Conservation (phyloP, 2,329 filamentous ascomycete species). For the Endoconidiophora laricicola region DNA sequence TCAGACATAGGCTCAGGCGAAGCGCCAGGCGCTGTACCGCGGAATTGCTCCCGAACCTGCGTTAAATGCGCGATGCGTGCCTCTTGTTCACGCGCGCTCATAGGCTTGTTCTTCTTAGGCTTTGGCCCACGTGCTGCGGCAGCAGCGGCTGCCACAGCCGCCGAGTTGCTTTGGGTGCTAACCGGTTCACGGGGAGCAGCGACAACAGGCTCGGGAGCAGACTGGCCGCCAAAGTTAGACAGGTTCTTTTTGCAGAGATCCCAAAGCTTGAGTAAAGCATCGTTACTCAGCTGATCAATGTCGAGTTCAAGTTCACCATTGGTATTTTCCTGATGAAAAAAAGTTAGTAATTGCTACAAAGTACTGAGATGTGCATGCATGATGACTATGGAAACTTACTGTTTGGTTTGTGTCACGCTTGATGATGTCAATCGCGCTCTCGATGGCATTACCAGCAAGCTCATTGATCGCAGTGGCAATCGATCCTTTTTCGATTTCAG, state of each 20-base stretch:
- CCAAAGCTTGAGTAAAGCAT: slow-evolving; percentile 37
- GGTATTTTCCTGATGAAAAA: slow-evolving; percentile 33
- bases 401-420: slow-evolving; percentile 65
- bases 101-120: slow-evolving; percentile 59
- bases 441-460: slow-evolving; percentile 61
- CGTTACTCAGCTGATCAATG: slow-evolving; percentile 38
- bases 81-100: slow-evolving; percentile 55
- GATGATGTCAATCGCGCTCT: slow-evolving; percentile 74
- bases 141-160: slow-evolving; percentile 18
- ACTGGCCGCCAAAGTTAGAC: slow-evolving; percentile 21
- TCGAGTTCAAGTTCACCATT: slow-evolving; percentile 43
- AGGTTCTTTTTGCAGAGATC: slow-evolving; percentile 28
- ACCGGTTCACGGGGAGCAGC: slow-evolving; percentile 16
- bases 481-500: slow-evolving; percentile 73
- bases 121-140: slow-evolving; percentile 26
- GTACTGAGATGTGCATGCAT: background rate
- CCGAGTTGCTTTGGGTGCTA: slow-evolving; percentile 14
- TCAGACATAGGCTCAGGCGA: slow-evolving; percentile 13
- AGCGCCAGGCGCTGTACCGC: slow-evolving; percentile 8
- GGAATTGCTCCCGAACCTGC: slow-evolving; percentile 28
- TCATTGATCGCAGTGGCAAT: slow-evolving; percentile 75
- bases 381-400: slow-evolving; percentile 34
- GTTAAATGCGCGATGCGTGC: slow-evolving; percentile 44
- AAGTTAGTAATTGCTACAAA: slow-evolving; percentile 6
- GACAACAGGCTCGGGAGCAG: background rate